Conservation (phyloP, 2,329 filamentous ascomycete genomes). For the Trichoderma atrobrunneum region DNA sequence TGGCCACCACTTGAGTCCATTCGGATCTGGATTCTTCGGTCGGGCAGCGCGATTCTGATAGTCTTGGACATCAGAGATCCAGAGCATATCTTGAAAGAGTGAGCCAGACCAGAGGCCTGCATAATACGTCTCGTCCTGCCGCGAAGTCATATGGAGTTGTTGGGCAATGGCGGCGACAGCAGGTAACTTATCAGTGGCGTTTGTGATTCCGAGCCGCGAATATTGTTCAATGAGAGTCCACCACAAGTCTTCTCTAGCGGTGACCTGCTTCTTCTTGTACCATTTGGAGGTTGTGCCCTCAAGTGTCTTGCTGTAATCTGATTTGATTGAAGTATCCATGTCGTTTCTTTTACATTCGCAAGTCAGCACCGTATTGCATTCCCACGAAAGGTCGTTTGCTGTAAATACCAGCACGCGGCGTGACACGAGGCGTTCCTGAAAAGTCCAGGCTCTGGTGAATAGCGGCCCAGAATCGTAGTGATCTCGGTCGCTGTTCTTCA, state of each 20-base stretch:
- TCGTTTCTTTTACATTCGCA: background rate
- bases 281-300: background rate
- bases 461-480: background rate
- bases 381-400: background rate
- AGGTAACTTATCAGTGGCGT: background rate
- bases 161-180: background rate
- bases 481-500: background rate
- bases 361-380: background rate
- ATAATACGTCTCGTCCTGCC: background rate
- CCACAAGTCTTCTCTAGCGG: background rate
- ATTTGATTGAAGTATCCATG: background rate
- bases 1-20: background rate
- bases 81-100: background rate
- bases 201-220: background rate
- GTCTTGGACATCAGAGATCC: background rate
- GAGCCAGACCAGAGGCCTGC: background rate
- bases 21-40: background rate
- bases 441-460: background rate
- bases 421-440: background rate
- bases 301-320: background rate
- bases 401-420: background rate
- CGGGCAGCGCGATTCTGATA: background rate
- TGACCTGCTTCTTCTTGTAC: background rate
- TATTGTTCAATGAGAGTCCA: background rate
- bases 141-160: background rate